phyloP scores from a whole-genome alignment of 2,329 filamentous ascomycete species.

The Cordyceps javanica region DNA sequence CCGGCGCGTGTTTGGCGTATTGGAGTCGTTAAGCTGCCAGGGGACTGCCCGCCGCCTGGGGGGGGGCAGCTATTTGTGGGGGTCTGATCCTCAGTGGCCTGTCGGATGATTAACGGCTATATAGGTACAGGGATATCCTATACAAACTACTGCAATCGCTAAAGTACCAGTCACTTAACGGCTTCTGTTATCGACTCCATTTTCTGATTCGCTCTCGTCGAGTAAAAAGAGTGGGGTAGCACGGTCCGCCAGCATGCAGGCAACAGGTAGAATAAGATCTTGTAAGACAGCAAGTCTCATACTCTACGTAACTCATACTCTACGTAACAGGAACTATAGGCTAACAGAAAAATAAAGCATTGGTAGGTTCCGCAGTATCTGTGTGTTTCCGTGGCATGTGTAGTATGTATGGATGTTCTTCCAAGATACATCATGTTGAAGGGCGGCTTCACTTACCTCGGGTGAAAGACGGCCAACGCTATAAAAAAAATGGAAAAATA shows the following conservation, averaged over 20 bases:
- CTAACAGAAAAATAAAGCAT: no score
- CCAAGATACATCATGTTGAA: no score
- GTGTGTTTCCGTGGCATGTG: no score
- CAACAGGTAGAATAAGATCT: no score
- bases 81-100: neutral
- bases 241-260: neutral
- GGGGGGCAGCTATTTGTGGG: neutral
- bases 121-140: neutral
- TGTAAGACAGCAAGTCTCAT: no score
- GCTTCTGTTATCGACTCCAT: neutral
- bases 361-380: no score
- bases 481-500: no score
- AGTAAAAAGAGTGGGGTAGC: neutral
- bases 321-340: no score
- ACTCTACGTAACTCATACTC: no score
- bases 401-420: no score
- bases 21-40: slow-evolving; percentile 10
- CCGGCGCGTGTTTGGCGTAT: slow-evolving; percentile 22
- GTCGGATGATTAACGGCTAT: neutral
- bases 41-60: neutral
- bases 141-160: neutral
- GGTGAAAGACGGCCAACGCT: no score
- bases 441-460: no score
- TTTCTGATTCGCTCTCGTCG: neutral
- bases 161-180: neutral